phyloP scores from a whole-genome alignment of 129 eudicot species.

The Smallanthus sonchifolius region DNA sequence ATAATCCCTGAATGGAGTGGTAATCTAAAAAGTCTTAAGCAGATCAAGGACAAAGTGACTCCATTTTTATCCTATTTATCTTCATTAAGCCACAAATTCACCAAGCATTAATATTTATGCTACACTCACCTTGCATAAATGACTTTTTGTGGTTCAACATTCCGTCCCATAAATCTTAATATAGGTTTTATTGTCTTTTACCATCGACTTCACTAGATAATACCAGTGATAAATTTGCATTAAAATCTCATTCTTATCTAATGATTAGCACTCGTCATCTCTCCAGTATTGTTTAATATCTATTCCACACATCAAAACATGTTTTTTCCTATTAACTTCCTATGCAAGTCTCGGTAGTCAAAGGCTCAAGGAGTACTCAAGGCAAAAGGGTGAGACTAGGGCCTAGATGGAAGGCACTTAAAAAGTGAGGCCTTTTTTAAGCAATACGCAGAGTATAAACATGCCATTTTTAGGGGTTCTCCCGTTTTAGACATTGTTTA shows the following conservation, averaged over 20 bases:
- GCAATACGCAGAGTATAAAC: no score
- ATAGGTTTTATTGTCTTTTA: background rate
- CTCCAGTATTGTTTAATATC: background rate
- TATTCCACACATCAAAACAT: background rate
- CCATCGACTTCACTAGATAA: background rate
- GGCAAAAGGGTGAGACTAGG: no score
- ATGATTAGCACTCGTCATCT: background rate
- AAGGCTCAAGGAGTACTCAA: no score
- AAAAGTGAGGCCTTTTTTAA: no score
- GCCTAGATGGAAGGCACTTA: no score
- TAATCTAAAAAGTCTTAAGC: background rate
- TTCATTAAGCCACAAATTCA: background rate
- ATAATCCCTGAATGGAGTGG: background rate
- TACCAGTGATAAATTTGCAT: background rate
- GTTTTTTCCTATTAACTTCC: slow-evolving; percentile 14
- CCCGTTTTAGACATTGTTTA: no score
- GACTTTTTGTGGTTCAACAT: background rate
- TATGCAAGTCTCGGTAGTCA: background rate
- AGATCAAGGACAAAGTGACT: background rate
- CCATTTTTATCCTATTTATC: background rate
- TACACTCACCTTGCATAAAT: background rate
- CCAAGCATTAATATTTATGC: background rate
- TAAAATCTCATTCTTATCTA: background rate
- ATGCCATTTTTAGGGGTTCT: no score
- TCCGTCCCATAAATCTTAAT: background rate